These are phyloP conservation scores for Pelargonium myrrhifolium DNA, from an alignment of 441 rosid species.

Conservation along the genomic window DNA sequence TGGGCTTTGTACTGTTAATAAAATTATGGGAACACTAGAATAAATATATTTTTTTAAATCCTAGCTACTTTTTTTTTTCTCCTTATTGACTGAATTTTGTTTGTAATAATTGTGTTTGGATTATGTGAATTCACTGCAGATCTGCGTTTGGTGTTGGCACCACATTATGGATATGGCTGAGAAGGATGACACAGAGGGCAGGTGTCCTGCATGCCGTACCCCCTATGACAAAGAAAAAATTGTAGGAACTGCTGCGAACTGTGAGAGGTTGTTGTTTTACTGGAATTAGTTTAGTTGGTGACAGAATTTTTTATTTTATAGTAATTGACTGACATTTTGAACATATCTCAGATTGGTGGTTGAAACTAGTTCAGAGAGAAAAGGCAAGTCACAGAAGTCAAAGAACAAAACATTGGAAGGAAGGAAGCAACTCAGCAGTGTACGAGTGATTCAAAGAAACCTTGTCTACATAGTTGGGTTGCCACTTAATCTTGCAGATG, in stretches of 20 bases:
- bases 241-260: constrained; percentile 41
- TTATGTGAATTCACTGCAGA: constrained; percentile 20
- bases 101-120: not conserved
- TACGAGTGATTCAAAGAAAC: constrained; percentile 46
- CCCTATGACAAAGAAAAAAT: constrained; percentile 58
- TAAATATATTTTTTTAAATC: not conserved
- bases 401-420: constrained; percentile 47
- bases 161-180: constrained; percentile 60
- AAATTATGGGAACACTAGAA: not conserved
- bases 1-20: too few species aligned
- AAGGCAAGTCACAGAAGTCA: constrained; percentile 39
- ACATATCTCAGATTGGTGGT: constrained; percentile 32
- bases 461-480: constrained; percentile 54
- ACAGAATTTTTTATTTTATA: constrained; percentile 10
- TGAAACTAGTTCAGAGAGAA: constrained; percentile 39
- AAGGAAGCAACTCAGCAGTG: constrained; percentile 39
- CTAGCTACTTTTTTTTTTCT: not conserved
- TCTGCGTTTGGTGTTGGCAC: constrained; percentile 71
- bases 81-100: not conserved
- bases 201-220: constrained; percentile 56
- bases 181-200: constrained; percentile 46
- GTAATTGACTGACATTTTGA: not conserved
- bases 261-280: constrained; percentile 34
- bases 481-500: constrained; percentile 53
- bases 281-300: not conserved